phyloP scores from a whole-genome alignment of 2,329 filamentous ascomycete species.

The Uncinocarpus reesii region DNA sequence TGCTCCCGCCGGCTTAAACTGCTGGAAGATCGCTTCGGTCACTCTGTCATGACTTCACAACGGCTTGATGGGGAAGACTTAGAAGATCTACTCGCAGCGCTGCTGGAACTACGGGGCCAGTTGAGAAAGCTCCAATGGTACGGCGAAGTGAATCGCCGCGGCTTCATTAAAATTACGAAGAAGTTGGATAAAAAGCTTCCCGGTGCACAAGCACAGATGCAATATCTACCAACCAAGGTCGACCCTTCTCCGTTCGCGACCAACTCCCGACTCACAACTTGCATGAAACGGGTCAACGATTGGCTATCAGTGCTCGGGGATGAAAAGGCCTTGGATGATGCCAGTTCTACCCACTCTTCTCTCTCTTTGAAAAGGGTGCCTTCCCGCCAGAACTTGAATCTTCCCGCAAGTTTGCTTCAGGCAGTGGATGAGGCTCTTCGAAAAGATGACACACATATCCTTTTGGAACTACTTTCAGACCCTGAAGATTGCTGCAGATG shows the following conservation, averaged over 20 bases:
- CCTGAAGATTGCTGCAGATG: slow-evolving; percentile 45
- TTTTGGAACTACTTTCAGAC: slow-evolving; percentile 47
- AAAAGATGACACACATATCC: slow-evolving; percentile 33
- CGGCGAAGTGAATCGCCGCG: slow-evolving; percentile 86
- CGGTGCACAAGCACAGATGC: slow-evolving; percentile 63
- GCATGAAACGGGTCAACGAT: slow-evolving; percentile 66
- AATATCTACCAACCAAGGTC: slow-evolving; percentile 83
- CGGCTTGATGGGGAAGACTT: slow-evolving; percentile 77
- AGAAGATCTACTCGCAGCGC: slow-evolving; percentile 79
- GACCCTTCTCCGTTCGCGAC: slow-evolving; percentile 81
- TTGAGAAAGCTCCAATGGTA: slow-evolving; percentile 94
- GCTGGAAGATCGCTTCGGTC: slow-evolving; percentile 77
- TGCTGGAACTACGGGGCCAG: slow-evolving; percentile 79
- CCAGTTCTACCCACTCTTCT: slow-evolving; percentile 56
- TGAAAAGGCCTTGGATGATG: slow-evolving; percentile 64
- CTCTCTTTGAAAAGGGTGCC: slow-evolving; percentile 66
- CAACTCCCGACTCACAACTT: slow-evolving; percentile 49
- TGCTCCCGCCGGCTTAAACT: slow-evolving; percentile 73
- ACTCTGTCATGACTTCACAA: slow-evolving; percentile 56
- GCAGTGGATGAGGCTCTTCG: slow-evolving; percentile 34
- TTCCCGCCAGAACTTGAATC: slow-evolving; percentile 61
- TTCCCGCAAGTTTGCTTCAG: slow-evolving; percentile 49
- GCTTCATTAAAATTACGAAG: slow-evolving; percentile 97
- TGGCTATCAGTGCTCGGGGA: slow-evolving; percentile 80
- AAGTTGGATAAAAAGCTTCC: slow-evolving; percentile 94